A percentile compares a stretch with the other conserved stretches of the same genome.
Evolutionary conservation across 306 rosid species (phyloP).

Genomic region (Gastrolobium villosum): DNA sequence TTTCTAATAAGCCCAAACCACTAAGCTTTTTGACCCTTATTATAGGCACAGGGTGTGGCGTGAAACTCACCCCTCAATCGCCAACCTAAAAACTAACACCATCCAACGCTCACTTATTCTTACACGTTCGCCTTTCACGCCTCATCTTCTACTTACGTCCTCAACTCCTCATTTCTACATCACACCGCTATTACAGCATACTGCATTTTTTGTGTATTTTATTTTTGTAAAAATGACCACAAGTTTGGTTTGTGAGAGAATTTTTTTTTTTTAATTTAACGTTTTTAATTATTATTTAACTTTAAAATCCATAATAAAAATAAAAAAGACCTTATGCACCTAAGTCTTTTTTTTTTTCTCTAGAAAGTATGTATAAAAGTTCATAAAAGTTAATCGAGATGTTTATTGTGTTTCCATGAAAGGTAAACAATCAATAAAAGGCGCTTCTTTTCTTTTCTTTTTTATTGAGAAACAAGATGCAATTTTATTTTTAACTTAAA

Average conservation of each 20-base stretch:
- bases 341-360: neutral
- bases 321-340: neutral
- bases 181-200: neutral
- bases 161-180: neutral
- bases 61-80: neutral
- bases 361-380: too few species aligned
- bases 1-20: neutral
- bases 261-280: neutral
- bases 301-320: too few species aligned
- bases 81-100: neutral
- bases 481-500: neutral
- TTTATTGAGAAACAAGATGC: neutral
- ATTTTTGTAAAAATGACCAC: neutral
- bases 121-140: neutral
- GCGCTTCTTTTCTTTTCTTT: neutral
- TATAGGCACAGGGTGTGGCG: neutral
- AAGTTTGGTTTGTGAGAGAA: neutral
- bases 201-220: neutral
- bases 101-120: neutral
- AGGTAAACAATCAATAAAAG: neutral
- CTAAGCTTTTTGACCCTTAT: slow-evolving; percentile 18
- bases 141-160: neutral
- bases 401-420: neutral
- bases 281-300: neutral
- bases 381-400: neutral